Evolutionary conservation across 1,139 yeast species (phyloP), one percentile per base, ranked within the genome.

Genomic region (Yamadazyma taylorii): DNA sequence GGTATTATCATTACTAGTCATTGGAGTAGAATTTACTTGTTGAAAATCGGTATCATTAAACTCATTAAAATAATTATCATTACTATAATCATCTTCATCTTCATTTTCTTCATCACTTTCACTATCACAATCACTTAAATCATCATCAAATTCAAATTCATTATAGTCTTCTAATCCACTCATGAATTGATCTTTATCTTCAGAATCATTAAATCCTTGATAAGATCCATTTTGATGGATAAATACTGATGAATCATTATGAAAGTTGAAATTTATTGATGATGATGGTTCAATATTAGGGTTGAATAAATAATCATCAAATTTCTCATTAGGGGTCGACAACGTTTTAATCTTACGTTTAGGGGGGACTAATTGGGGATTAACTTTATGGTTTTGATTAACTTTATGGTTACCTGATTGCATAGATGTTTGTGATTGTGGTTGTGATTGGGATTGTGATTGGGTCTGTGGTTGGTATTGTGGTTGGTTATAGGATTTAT

Each of bases 281-380:
- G 66, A 67, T 17, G 73, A 68, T 16, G 76, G 76, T 48, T 68
- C 69, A 17, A 69, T 64, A 47, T 69, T 66, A 6, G 76, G 67
- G 47, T 69, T 66, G 50, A 58, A 66, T 46, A 69, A 60, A 42
- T 63, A 58, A 45, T 58, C 64, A 37, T 68, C 73, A 46, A 52
- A 47, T 37, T 43, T 54, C 35, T 47, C 35, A 24, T 48, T 42
- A n/a, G 48, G 48, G 4, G 50, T 41, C 9, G 55, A 58, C 26
- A 67, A 52, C 7, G 70, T 61, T 28, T 69, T 68, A 61, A 63
- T 39, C 63, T 59, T 50, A 72, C 56, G 41, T 66, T 58, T 31
- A 51, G 44, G 33, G 45, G 41, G 32, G 4, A 29, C 11, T 5
- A 29, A 19, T 19, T 19, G 23, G 5, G 30, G 30, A 10, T 27